A percentile compares a stretch with the other conserved stretches of the same genome.
These are phyloP conservation scores for Lanzia echinophila DNA, from an alignment of 2,329 filamentous ascomycete genomes.

Conservation along the genomic window DNA sequence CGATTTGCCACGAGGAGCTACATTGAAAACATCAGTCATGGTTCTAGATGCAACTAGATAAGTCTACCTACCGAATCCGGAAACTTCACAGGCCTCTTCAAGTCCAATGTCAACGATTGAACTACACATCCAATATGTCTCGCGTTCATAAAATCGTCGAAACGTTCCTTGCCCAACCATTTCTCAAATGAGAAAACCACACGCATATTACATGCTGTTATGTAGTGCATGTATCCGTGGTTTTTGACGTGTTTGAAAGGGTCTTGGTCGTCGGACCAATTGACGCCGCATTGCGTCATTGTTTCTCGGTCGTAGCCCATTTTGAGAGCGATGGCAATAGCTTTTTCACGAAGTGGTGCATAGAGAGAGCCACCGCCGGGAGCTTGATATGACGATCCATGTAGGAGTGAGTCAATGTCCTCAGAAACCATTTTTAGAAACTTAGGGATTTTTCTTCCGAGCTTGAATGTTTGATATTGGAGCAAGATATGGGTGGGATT, in stretches of 20 bases:
- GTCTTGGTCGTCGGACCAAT: constrained; percentile 8
- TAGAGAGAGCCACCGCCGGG: constrained; percentile 3
- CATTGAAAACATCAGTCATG: no score
- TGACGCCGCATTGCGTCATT: constrained; percentile 7
- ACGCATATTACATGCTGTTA: neutral
- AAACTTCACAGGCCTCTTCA: constrained; percentile 2
- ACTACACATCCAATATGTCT: neutral
- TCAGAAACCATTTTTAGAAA: no score
- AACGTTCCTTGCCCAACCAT: constrained; percentile 1
- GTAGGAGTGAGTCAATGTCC: no score
- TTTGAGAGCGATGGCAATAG: neutral
- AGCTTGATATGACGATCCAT: constrained; percentile 9
- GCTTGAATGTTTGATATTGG: no score
- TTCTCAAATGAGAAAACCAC: neutral
- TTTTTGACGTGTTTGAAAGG: constrained; percentile 1
- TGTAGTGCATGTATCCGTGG: neutral
- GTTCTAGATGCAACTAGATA: no score
- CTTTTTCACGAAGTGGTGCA: neutral
- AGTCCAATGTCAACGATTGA: neutral
- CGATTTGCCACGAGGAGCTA: constrained; percentile 2
- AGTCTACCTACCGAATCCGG: constrained; percentile 1
- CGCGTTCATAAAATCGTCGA: neutral
- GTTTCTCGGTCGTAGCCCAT: constrained; percentile 10
- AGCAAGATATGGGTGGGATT: no score
- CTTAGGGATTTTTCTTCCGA: no score